Evolutionary conservation across 768 basidiomycete species (phyloP).

Genomic region (Boletus sensibilis): DNA sequence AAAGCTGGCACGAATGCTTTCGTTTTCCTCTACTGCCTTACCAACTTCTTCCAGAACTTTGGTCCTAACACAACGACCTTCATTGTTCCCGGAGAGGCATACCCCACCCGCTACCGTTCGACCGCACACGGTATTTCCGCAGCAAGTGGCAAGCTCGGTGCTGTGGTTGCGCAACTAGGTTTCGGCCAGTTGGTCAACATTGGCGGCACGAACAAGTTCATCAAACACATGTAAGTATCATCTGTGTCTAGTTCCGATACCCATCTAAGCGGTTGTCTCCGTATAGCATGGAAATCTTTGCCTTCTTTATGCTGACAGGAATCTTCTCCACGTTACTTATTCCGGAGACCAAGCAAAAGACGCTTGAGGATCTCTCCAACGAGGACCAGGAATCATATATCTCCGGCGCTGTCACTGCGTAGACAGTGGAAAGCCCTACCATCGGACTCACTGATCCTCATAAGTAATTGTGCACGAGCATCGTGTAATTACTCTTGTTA

Average conservation of each 20-base stretch:
- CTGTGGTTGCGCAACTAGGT: constrained; percentile 77
- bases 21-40: constrained; percentile 82
- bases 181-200: constrained; percentile 70
- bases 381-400: constrained; percentile 68
- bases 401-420: constrained; percentile 16
- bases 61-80: constrained; percentile 83
- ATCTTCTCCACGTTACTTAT: constrained; percentile 77
- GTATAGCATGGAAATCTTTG: constrained; percentile 70
- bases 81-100: constrained; percentile 76
- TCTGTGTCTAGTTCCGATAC: neutral
- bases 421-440: neutral
- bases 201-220: constrained; percentile 58
- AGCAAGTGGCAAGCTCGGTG: constrained; percentile 80
- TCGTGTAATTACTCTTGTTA: neutral
- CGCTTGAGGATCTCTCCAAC: constrained; percentile 72
- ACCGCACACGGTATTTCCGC: constrained; percentile 85
- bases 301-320: constrained; percentile 84
- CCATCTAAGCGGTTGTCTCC: constrained; percentile 2
- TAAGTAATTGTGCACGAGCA: neutral
- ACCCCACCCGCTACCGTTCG: constrained; percentile 87
- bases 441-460: neutral
- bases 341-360: constrained; percentile 70
- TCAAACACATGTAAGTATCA: constrained; percentile 63
- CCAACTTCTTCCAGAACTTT: constrained; percentile 90
- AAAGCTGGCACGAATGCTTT: constrained; percentile 51